These are phyloP conservation scores for Tephrocybe sp. DNA, from an alignment of 768 basidiomycete species.

Conservation along the genomic window DNA sequence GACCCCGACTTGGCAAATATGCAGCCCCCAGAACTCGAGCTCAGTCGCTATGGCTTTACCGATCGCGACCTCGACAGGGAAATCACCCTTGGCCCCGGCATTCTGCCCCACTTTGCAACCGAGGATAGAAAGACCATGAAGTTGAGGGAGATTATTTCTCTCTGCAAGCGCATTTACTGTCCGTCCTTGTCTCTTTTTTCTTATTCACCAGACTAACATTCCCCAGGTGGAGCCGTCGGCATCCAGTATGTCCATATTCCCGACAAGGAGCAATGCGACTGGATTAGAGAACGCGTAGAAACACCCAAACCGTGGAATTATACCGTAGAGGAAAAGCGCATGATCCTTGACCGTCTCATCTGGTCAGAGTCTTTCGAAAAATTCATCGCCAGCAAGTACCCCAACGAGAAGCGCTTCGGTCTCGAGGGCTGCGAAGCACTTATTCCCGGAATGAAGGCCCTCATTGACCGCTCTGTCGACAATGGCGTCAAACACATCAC, in stretches of 20 bases:
- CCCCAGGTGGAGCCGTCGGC: slow-evolving; percentile 78
- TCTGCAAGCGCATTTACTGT: slow-evolving; percentile 95
- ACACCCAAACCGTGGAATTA: slow-evolving; percentile 97
- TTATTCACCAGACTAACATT: slow-evolving; percentile 2
- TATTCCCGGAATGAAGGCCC: slow-evolving; percentile 99
- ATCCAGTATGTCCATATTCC: slow-evolving; percentile 96
- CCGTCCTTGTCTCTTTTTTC: slow-evolving; percentile 29
- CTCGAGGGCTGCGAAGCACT: slow-evolving; percentile 97
- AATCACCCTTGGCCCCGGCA: slow-evolving; percentile 93
- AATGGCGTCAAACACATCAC: slow-evolving; percentile 94
- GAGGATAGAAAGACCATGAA: slow-evolving; percentile 87
- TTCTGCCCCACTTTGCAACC: slow-evolving; percentile 91
- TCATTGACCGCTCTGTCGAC: slow-evolving; percentile 98
- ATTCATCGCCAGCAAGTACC: slow-evolving; percentile 97
- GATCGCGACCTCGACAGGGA: slow-evolving; percentile 94
- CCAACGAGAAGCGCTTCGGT: slow-evolving; percentile 99
- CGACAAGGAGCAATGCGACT: slow-evolving; percentile 98
- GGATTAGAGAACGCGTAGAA: slow-evolving; percentile 97
- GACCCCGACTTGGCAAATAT: slow-evolving; percentile 82
- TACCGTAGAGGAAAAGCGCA: slow-evolving; percentile 96
- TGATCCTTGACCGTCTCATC: slow-evolving; percentile 98
- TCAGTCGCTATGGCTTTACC: slow-evolving; percentile 93
- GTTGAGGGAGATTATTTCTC: slow-evolving; percentile 87
- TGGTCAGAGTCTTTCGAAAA: slow-evolving; percentile 99
- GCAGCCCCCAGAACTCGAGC: slow-evolving; percentile 85